These are phyloP conservation scores for Pontederia crassipes DNA, from an alignment of 176 grass and related monocot species.

Conservation along the genomic window DNA sequence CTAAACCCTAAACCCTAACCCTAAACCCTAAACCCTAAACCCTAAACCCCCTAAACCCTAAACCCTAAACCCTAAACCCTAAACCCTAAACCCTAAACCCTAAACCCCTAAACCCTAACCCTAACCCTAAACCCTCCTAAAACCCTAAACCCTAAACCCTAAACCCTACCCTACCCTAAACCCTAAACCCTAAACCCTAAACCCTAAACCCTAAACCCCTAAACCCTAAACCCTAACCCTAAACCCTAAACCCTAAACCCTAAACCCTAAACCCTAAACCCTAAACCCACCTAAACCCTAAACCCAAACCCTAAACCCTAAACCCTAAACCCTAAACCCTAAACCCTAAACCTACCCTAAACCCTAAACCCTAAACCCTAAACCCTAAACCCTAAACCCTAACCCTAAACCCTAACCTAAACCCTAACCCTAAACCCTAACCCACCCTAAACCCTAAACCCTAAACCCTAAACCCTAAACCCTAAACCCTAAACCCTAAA, in stretches of 20 bases:
- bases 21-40: no score
- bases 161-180: conserved; percentile 13
- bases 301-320: conserved; percentile 12
- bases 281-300: conserved; percentile 15
- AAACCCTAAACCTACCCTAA: conserved; percentile 4
- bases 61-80: background rate
- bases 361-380: conserved; percentile 5
- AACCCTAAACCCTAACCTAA: no score
- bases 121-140: no score
- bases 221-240: conserved; percentile 2
- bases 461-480: background rate
- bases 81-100: conserved; percentile 8
- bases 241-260: conserved; percentile 15
- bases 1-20: no score
- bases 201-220: conserved; percentile 5
- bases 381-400: conserved; percentile 12
- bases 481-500: background rate
- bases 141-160: background rate
- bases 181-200: conserved; percentile 13
- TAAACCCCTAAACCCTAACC: no score
- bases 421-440: conserved; percentile 4
- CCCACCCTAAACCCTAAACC: no score
- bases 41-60: background rate
- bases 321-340: conserved; percentile 19
- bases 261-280: conserved; percentile 9